phyloP scores from a whole-genome alignment of 2,329 filamentous ascomycete genomes.

The Pseudogymnoascus sp. region DNA sequence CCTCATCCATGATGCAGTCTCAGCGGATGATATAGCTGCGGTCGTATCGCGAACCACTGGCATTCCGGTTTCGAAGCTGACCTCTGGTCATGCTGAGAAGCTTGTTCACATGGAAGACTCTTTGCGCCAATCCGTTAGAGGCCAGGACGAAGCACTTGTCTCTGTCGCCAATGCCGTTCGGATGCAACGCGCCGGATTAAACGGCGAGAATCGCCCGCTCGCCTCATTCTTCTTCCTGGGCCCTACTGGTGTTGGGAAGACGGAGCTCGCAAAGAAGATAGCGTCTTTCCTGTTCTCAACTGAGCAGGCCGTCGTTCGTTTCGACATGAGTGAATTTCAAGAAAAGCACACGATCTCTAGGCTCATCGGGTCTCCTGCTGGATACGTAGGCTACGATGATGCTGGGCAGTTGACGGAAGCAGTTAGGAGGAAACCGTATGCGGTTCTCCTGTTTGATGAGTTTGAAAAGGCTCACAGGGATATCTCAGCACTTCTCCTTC shows the following conservation, averaged over 20 bases:
- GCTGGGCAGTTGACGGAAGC: conserved; percentile 94
- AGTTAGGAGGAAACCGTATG: conserved; percentile 88
- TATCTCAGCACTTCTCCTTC: conserved; percentile 82
- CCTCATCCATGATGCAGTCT: conserved; percentile 90
- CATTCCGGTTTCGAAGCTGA: conserved; percentile 86
- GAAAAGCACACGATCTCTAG: conserved; percentile 94
- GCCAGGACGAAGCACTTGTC: conserved; percentile 87
- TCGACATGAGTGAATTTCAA: conserved; percentile 97
- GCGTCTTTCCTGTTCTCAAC: conserved; percentile 90
- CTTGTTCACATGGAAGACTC: conserved; percentile 93
- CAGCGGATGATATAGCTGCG: conserved; percentile 82
- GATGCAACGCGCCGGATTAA: conserved; percentile 85
- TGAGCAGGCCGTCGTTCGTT: conserved; percentile 80
- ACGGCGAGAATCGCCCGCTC: conserved; percentile 81
- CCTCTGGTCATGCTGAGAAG: conserved; percentile 88
- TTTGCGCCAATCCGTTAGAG: conserved; percentile 73
- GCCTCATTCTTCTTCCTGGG: conserved; percentile 98
- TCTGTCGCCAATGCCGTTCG: conserved; percentile 89
- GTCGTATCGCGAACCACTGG: conserved; percentile 89
- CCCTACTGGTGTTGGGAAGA: conserved; percentile 94
- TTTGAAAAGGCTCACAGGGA: conserved; percentile 97
- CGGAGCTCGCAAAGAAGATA: conserved; percentile 93
- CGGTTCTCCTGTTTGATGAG: conserved; percentile 90
- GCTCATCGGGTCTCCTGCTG: conserved; percentile 85
- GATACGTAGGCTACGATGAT: conserved; percentile 95